A percentile compares a stretch with the other conserved stretches of the same genome.
phyloP scores from a whole-genome alignment of 129 eudicot genomes.

The Chrysanthemum lavandulifolium region DNA sequence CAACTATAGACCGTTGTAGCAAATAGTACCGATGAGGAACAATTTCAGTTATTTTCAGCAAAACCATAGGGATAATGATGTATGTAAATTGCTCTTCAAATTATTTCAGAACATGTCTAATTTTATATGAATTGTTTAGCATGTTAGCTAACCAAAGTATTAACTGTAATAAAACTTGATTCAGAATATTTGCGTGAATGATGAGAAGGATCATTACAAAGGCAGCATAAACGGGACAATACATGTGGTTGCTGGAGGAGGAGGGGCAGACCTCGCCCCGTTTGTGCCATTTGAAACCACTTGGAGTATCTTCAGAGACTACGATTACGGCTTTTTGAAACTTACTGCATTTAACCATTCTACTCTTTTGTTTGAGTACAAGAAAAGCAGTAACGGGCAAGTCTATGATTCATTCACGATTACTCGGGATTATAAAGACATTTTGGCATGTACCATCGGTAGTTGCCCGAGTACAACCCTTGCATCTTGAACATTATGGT shows the following conservation, averaged over 20 bases:
- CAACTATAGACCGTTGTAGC: too few species aligned
- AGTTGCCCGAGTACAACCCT: conserved; percentile 58
- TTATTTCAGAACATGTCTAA: too few species aligned
- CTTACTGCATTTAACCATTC: conserved; percentile 74
- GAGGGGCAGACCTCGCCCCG: conserved; percentile 52
- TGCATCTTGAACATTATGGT: conserved; percentile 43
- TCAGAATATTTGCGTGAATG: conserved; percentile 59
- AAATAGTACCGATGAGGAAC: too few species aligned
- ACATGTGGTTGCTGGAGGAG: conserved; percentile 75
- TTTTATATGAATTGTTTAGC: too few species aligned
- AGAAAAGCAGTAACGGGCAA: conserved; percentile 63
- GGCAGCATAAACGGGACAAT: conserved; percentile 64
- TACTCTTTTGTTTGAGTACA: conserved; percentile 62
- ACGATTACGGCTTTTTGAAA: conserved; percentile 63
- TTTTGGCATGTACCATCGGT: conserved; percentile 58
- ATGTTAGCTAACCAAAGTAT: neutral
- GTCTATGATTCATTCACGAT: conserved; percentile 70
- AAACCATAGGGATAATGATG: too few species aligned
- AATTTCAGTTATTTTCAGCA: too few species aligned
- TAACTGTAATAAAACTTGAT: conserved; percentile 9
- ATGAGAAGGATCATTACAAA: conserved; percentile 43
- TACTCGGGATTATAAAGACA: conserved; percentile 65
- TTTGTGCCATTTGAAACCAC: conserved; percentile 41
- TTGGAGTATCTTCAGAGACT: conserved; percentile 68
- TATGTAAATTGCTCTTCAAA: too few species aligned